phyloP scores from a whole-genome alignment of 306 rosid species.

The Prinsepia uniflora region DNA sequence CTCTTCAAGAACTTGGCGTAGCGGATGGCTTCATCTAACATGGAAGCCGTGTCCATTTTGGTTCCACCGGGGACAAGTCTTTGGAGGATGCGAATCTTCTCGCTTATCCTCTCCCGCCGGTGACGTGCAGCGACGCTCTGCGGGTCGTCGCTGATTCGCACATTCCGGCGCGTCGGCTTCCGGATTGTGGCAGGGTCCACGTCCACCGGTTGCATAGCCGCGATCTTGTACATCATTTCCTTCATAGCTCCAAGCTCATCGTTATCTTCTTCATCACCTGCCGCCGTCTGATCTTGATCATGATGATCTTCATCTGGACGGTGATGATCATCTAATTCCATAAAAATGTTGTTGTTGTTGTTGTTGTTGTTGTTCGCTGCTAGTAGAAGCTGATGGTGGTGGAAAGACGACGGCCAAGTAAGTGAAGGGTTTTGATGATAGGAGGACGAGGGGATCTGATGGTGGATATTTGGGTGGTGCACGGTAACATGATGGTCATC shows the following conservation, averaged over 20 bases:
- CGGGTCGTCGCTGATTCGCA: conserved; percentile 88
- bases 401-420: not conserved
- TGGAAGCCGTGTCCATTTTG: conserved; percentile 92
- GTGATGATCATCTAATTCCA: conserved; percentile 27
- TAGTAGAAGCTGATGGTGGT: not conserved
- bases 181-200: conserved; percentile 76
- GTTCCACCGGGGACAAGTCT: conserved; percentile 95
- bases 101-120: conserved; percentile 84
- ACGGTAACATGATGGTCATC: conserved; percentile 36
- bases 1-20: conserved; percentile 87
- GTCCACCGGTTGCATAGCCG: conserved; percentile 94
- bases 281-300: conserved; percentile 18
- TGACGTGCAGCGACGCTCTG: conserved; percentile 93
- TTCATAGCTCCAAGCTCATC: conserved; percentile 90
- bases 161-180: conserved; percentile 73
- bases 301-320: conserved; percentile 25
- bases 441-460: conserved; percentile 30
- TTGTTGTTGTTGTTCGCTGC: not conserved
- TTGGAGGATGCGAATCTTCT: conserved; percentile 79
- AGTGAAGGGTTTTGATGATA: conserved; percentile 13
- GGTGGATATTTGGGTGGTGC: conserved; percentile 32
- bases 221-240: conserved; percentile 96
- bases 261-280: conserved; percentile 56
- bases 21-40: conserved; percentile 89
- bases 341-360: not conserved